phyloP scores from a whole-genome alignment of 768 basidiomycete species.

The Rhodotorula kratochvilovae region DNA sequence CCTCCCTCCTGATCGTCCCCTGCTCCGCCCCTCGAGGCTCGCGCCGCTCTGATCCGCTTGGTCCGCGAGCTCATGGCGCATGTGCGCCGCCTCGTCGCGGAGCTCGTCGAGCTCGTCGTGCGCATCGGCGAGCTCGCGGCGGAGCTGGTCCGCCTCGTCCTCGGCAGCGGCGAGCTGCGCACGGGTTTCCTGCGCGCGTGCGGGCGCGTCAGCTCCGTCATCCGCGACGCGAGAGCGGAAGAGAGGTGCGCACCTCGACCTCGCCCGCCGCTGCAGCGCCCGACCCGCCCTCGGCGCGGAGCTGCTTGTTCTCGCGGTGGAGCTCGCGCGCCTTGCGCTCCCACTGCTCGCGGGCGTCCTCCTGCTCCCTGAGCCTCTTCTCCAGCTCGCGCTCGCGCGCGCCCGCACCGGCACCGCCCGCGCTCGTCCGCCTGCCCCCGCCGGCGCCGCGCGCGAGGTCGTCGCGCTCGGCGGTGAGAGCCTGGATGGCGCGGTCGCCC shows the following conservation, averaged over 20 bases:
- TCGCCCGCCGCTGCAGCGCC: slow-evolving; percentile 3
- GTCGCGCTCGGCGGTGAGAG: slow-evolving; percentile 31
- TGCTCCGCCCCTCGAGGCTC: slow-evolving; percentile 7
- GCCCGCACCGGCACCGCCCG: neutral
- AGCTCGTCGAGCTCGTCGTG: slow-evolving; percentile 25
- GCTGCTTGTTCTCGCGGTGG: slow-evolving; percentile 41
- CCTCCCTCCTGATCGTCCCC: slow-evolving; percentile 17
- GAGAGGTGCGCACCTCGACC: slow-evolving; percentile 5
- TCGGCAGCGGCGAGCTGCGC: slow-evolving; percentile 38
- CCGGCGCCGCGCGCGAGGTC: neutral
- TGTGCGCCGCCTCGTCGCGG: slow-evolving; percentile 3
- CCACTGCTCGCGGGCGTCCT: slow-evolving; percentile 43
- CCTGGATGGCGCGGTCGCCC: slow-evolving; percentile 33
- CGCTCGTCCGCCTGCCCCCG: neutral
- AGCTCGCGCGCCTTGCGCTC: slow-evolving; percentile 37
- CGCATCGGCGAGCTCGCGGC: slow-evolving; percentile 23
- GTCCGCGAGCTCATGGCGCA: slow-evolving; percentile 30
- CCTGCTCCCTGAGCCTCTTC: slow-evolving; percentile 15
- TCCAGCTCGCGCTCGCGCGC: slow-evolving; percentile 17
- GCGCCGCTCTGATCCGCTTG: slow-evolving; percentile 23
- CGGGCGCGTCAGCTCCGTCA: neutral
- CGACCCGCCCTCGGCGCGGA: slow-evolving; percentile 25
- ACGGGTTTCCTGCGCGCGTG: slow-evolving; percentile 49
- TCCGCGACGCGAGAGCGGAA: no score
- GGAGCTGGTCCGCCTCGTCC: slow-evolving; percentile 36